Conservation (phyloP, 331 rosid species). For the Dryas integrifolia region DNA sequence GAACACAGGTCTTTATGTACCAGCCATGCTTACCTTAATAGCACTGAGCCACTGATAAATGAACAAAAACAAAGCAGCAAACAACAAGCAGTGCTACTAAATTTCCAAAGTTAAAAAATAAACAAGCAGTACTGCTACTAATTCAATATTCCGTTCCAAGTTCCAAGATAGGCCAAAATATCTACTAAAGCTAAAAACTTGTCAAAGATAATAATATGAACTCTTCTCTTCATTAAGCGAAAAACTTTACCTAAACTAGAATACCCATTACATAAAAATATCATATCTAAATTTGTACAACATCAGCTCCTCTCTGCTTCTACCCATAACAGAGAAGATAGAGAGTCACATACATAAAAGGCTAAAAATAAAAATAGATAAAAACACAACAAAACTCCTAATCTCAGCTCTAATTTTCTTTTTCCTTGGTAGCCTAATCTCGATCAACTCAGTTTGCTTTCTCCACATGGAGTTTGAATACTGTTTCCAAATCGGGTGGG, state of each 20-base stretch:
- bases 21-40: background rate
- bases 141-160: slow-evolving; percentile 5
- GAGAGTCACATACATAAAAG: slow-evolving; percentile 8
- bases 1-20: too few relatives aligned
- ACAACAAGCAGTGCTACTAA: slow-evolving; percentile 9
- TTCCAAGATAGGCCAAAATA: background rate
- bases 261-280: slow-evolving; percentile 46
- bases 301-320: slow-evolving; percentile 26
- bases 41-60: background rate
- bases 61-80: background rate
- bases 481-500: slow-evolving; percentile 88
- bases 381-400: slow-evolving; percentile 37
- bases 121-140: background rate
- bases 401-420: slow-evolving; percentile 28
- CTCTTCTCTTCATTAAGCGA: background rate
- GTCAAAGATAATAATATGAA: background rate
- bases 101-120: background rate
- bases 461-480: slow-evolving; percentile 67
- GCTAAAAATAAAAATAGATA: slow-evolving; percentile 4
- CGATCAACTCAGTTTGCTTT: slow-evolving; percentile 45
- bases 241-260: slow-evolving; percentile 37
- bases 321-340: slow-evolving; percentile 32
- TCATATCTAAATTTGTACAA: slow-evolving; percentile 54
- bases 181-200: background rate
- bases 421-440: slow-evolving; percentile 27